Percentiles rank a stretch among this genome's conserved stretches.
These are phyloP conservation scores for Pezicula radicicola DNA, from an alignment of 2,329 filamentous ascomycete species.

Conservation along the genomic window DNA sequence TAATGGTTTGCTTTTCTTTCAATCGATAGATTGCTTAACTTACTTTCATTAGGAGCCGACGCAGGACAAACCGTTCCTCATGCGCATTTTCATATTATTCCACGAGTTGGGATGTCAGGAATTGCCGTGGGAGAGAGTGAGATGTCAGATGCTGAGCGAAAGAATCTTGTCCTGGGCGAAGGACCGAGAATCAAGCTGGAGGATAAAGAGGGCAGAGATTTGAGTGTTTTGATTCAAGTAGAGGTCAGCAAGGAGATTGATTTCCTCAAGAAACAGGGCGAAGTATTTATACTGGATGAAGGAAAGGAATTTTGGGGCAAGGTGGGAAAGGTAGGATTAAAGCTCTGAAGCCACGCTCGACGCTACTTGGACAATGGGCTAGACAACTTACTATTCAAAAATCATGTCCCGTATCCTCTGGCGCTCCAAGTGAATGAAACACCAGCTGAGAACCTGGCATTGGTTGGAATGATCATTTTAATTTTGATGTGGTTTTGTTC, in stretches of 20 bases:
- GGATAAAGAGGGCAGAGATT: slow-evolving; percentile 8
- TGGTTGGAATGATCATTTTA: not conserved
- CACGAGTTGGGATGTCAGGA: slow-evolving; percentile 39
- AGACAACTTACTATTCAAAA: too few species aligned
- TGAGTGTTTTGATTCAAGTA: slow-evolving; percentile 4
- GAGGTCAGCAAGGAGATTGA: slow-evolving; percentile 6
- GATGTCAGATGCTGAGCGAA: slow-evolving; percentile 12
- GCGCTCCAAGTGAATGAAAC: too few species aligned
- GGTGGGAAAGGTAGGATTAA: too few species aligned
- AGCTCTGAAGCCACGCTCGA: too few species aligned
- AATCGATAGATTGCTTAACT: not conserved
- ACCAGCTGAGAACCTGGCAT: not conserved
- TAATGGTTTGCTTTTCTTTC: slow-evolving; percentile 52
- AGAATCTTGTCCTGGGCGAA: slow-evolving; percentile 13
- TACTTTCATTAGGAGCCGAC: slow-evolving; percentile 51
- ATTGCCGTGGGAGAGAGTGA: slow-evolving; percentile 3
- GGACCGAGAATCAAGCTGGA: slow-evolving; percentile 11
- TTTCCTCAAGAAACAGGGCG: not conserved
- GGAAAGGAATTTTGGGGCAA: too few species aligned
- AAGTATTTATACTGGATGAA: too few species aligned
- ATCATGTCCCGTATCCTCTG: too few species aligned
- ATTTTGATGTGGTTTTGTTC: slow-evolving; percentile 24
- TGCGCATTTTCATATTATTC: slow-evolving; percentile 89
- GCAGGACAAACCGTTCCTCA: slow-evolving; percentile 93
- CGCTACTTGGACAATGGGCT: too few species aligned